phyloP scores from a whole-genome alignment of 345 rosid species.

The Salix udensis region DNA sequence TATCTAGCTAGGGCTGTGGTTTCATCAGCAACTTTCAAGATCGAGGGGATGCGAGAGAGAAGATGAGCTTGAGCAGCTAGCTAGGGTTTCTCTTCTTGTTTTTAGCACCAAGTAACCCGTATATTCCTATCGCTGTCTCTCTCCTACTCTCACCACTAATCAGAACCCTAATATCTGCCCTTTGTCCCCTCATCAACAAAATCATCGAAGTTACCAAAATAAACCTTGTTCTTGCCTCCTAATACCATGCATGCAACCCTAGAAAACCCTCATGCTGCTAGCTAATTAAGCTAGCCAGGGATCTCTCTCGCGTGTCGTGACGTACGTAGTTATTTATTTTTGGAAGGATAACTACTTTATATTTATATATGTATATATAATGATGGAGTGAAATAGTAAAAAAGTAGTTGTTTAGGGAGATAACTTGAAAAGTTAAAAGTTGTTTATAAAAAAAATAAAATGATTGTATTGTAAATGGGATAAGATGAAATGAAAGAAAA shows the following conservation, averaged over 20 bases:
- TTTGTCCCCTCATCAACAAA: conserved; percentile 69
- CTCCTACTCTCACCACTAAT: conserved; percentile 30
- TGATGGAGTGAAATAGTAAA: no score
- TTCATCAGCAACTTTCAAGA: background rate
- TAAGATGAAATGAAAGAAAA: no score
- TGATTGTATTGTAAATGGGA: no score
- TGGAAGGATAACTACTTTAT: conserved; percentile 27
- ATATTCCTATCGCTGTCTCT: conserved; percentile 37
- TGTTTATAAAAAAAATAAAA: no score
- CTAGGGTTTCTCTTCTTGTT: conserved; percentile 26
- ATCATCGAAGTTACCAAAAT: conserved; percentile 46
- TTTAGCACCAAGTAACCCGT: conserved; percentile 28
- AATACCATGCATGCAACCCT: conserved; percentile 15
- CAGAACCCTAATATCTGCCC: conserved; percentile 51
- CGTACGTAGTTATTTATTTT: background rate
- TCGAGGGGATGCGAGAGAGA: conserved; percentile 21
- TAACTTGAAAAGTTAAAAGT: no score
- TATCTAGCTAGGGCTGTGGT: background rate
- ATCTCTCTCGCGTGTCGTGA: conserved; percentile 36
- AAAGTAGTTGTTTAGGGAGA: no score
- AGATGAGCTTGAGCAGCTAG: background rate
- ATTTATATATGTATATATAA: no score
- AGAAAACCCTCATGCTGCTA: conserved; percentile 11
- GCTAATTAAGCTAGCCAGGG: conserved; percentile 11
- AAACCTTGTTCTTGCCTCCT: conserved; percentile 30